Evolutionary conservation across 345 rosid genomes (phyloP), one percentile per base, ranked within the genome.

Genomic region (Brassica carinata): DNA sequence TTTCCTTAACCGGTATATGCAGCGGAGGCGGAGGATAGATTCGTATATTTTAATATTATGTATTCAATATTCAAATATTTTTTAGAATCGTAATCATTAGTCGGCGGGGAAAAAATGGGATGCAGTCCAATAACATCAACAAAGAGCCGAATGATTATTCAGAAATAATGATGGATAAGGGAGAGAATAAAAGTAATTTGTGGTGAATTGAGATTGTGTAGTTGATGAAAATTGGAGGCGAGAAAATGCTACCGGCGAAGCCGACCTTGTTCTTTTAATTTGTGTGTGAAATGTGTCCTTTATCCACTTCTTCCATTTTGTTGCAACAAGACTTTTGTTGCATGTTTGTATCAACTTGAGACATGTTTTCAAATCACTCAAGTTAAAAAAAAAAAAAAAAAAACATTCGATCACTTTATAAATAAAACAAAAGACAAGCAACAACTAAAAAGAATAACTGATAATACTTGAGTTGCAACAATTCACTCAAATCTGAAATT

Each of bases 1-100:
- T 89, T 76, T 90, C 90, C 0, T 87, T 94, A 3, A 84, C 92
- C 57, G 91, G 94, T 72, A 91, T 91, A 65, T 94, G 98, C 57
- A 90, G 90, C 48, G 89, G 93, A 10, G 89, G 91, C 26, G 83
- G 77, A 3, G 84, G 86, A 64, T 85, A 71, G 69, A 65, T 74
- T 26, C 36, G 18, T 72, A 9, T 55, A 55, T 7, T 71, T 55
- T 68, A 10, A 11, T 31, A 61, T 19, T 64, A 33, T 33, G 40
- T 1, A 4, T 7, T 5, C 0, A 9, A 19, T 9, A 57, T 57
- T 57, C 62, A 58, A 18, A 8, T 4, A 1, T 26, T 61, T 45
- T 45, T 31, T 33, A 8, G 13, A 64, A 51, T 69, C 15, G 63
- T 13, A 63, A 72, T 36, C 45, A 63, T 31, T 31, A n/a, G 71